Base-by-base conservation (phyloP, 768 basidiomycete genomes). In the Crepidotus variabilis region DNA sequence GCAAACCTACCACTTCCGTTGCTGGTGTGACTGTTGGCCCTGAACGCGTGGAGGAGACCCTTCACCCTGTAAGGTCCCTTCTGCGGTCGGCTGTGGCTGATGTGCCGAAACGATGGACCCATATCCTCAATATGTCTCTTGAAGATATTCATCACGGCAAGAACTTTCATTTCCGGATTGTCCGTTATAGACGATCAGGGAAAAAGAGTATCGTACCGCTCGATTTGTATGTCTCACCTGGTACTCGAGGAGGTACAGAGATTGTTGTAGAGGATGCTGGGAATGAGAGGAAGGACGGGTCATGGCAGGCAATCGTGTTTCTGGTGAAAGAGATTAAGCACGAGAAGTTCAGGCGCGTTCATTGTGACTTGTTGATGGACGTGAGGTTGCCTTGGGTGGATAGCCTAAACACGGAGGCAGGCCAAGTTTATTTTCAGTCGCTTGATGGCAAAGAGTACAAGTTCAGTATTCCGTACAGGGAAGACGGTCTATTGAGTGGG, bases 301-400 rank as follows among this genome's bases (percentile, higher is more conserved):
- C 73, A 8, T 75, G 77, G 59, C 85, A 87, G 63, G 82, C 86
- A 50, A 73, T 87, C 53, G 75, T 83, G 35, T 86, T 87, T 62
- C 63, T 85, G 23, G 71, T 87, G 39, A 77, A 79, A 59, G 80
- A 84, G 61, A 66, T 72, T 39, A 73, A 76, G 47, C 82, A 86
- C 57, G 72, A 79, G 51, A 69, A 72, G 43, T 85, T 85, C 65
- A 69, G 68, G 16, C 72, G 85, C 48, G 71, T 74, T 22, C 77
- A 74, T 46, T 75, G 82, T 46, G 80, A 84, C 61, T 66, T 86
- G 51, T 65, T 78, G 53, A 62, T 81, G 61, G 73, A 79, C 24
- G 74, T 83, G 23, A 76, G 77, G 35, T 68, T 87, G 6, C 78
- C 82, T 1, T 83, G 85, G 80, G 69, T 73, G 16, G 81, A 83